Percentiles rank a stretch among this genome's conserved stretches.
These are phyloP conservation scores for Leucosporidium scottii DNA, from an alignment of 768 basidiomycete genomes.

Conservation along the genomic window DNA sequence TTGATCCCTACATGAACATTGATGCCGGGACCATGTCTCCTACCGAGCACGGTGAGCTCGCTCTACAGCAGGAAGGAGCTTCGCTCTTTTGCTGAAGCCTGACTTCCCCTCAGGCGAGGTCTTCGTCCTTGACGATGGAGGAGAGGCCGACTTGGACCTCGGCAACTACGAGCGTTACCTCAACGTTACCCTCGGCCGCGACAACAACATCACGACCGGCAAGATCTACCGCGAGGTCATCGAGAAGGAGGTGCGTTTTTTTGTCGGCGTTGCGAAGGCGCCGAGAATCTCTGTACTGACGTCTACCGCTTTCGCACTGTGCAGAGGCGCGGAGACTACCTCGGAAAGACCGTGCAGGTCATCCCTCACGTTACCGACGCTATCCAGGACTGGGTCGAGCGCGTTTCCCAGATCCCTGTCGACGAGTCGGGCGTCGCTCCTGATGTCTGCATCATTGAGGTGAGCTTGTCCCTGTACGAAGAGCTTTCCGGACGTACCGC, in stretches of 20 bases:
- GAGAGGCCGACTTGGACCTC: constrained; percentile 93
- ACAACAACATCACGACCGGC: constrained; percentile 98
- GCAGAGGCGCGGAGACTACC: constrained; percentile 56
- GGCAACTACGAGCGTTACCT: constrained; percentile 99
- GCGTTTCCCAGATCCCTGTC: constrained; percentile 86
- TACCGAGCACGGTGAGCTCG: constrained; percentile 78
- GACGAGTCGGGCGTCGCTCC: constrained; percentile 88
- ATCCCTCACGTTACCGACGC: constrained; percentile 94
- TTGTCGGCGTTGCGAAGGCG: neutral
- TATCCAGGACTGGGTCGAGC: constrained; percentile 97
- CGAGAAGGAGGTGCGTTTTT: constrained; percentile 73
- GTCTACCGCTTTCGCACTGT: too few species aligned
- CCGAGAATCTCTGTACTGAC: neutral
- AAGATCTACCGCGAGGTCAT: constrained; percentile 97
- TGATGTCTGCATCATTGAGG: constrained; percentile 96
- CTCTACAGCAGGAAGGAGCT: too few species aligned
- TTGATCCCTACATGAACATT: constrained; percentile 99
- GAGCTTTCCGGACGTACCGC: neutral
- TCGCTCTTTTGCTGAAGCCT: neutral
- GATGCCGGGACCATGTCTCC: constrained; percentile 99
- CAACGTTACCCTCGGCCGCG: constrained; percentile 82
- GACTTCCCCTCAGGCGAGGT: constrained; percentile 68
- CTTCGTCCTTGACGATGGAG: constrained; percentile 95
- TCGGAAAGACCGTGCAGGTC: constrained; percentile 95
- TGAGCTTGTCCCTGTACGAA: constrained; percentile 40